Percentiles rank a stretch among this genome's conserved stretches.
Evolutionary conservation across 805 yeast genomes (phyloP).

Genomic region (Sungouiella blattae): DNA sequence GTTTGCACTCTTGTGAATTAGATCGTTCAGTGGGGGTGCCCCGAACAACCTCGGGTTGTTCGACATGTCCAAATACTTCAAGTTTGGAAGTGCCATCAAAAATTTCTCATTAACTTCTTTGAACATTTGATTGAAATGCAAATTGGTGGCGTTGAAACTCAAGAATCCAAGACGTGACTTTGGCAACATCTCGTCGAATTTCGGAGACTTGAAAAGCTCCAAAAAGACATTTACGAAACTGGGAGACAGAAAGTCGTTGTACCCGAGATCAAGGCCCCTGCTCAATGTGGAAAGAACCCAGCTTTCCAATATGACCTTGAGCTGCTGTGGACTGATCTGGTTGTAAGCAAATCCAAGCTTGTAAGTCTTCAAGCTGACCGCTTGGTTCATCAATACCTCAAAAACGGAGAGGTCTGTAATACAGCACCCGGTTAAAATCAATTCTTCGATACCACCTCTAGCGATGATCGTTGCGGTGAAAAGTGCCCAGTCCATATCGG

Average conservation of each 20-base stretch:
- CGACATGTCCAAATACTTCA: conserved; percentile 74
- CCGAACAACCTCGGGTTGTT: conserved; percentile 69
- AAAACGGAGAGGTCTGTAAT: conserved; percentile 54
- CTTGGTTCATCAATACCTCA: conserved; percentile 51
- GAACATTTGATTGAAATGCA: conserved; percentile 44
- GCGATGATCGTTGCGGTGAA: conserved; percentile 64
- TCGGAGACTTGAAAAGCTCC: conserved; percentile 22
- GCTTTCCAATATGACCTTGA: conserved; percentile 46
- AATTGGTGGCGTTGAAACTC: conserved; percentile 63
- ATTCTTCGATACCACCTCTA: conserved; percentile 75
- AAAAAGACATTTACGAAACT: conserved; percentile 35
- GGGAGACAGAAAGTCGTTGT: conserved; percentile 58
- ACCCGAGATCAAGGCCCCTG: conserved; percentile 79
- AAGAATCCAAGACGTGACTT: conserved; percentile 38
- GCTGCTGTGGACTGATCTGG: conserved; percentile 58
- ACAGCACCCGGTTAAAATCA: conserved; percentile 75
- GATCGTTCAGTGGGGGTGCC: neutral
- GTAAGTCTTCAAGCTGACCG: conserved; percentile 50
- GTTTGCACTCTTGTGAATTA: neutral
- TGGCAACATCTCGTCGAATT: conserved; percentile 16
- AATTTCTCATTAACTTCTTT: conserved; percentile 51
- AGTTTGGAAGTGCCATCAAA: conserved; percentile 50
- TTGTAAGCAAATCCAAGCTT: conserved; percentile 78
- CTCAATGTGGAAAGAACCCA: conserved; percentile 54
- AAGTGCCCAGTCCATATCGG: conserved; percentile 80